Evolutionary conservation across 140 eudicot genomes (phyloP), one percentile per base, ranked within the genome.

Genomic region (Stevia rebaudiana): DNA sequence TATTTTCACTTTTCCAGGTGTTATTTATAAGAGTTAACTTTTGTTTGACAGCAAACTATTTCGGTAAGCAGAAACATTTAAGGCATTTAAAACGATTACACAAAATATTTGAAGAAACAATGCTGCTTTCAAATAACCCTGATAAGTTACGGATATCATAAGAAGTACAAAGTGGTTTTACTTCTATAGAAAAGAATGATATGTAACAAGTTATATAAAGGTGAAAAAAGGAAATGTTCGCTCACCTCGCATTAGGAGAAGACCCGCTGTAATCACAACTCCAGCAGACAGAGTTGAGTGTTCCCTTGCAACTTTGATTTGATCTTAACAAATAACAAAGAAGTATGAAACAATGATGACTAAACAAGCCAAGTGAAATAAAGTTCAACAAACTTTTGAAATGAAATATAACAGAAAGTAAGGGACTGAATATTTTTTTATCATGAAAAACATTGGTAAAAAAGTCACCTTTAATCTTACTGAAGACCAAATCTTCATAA

Each of bases 201-300:
- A 49, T 10, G 48, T 65, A 57, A 36, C 39, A 49, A 63, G 56
- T 44, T 44, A 53, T 51, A 11, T 30, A 5, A 62, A 0, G 25
- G 25, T 6, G 25, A 3, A 16, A 19, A 51, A 40, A 19, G 2
- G 11, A 57, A 8, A 22, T 50, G 44, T 57, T 64, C 5, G 62
- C 39, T 78, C 12, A 86, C 97, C 97, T 67, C 89, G 81, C 80
- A 86, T 16, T 44, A 90, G 84, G 31, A 90, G 83, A 48, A 89
- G 84, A 50, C 63, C 79, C 52, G 85, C 77, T 46, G 89, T 61
- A 68, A 86, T 72, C 75, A 79, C 84, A 70, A 83, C 76, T 70
- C 94, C 97, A 72, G 82, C 89, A 6, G 90, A 71, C 66, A 78
- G 39, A 41, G 78, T 61, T 22, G 95, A 71, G 71, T 90, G 85